Conservation (phyloP, 2,329 filamentous ascomycete species). For the Talaromyces funiculosus region DNA sequence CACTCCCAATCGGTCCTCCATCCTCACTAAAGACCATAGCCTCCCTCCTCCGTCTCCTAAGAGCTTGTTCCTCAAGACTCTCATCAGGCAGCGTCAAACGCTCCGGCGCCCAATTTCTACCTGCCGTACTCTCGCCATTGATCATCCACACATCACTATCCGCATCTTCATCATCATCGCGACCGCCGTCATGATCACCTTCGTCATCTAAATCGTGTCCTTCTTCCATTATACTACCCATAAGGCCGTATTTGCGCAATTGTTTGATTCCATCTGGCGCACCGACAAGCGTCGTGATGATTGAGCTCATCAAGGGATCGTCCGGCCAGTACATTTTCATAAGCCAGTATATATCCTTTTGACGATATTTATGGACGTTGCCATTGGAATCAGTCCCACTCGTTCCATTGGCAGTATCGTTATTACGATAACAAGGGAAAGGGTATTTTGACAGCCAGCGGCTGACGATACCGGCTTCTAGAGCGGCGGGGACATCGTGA, state of each 20-base stretch:
- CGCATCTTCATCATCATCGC: slow-evolving; percentile 50
- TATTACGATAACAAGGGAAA: slow-evolving; percentile 53
- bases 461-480: slow-evolving; percentile 62
- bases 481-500: slow-evolving; percentile 51
- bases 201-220: slow-evolving; percentile 35
- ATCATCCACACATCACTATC: slow-evolving; percentile 48
- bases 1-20: slow-evolving; percentile 64
- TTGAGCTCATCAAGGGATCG: slow-evolving; percentile 40
- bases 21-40: slow-evolving; percentile 89
- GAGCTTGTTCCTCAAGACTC: slow-evolving; percentile 55
- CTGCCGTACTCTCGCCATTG: slow-evolving; percentile 48
- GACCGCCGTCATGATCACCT: slow-evolving; percentile 38
- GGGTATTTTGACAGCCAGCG: slow-evolving; percentile 70
- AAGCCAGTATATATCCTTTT: slow-evolving; percentile 35
- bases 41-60: slow-evolving; percentile 71
- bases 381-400: not conserved
- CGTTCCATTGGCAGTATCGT: slow-evolving; percentile 31
- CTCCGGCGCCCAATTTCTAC: slow-evolving; percentile 31
- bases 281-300: slow-evolving; percentile 35
- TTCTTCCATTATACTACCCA: slow-evolving; percentile 41
- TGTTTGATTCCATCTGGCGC: slow-evolving; percentile 37
- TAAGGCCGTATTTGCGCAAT: slow-evolving; percentile 38
- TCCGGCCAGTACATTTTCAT: slow-evolving; percentile 40
- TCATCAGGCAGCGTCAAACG: slow-evolving; percentile 28
- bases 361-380: slow-evolving; percentile 21